phyloP scores from a whole-genome alignment of 352 stramenopile genomes.

The Globisporangium ultimum region DNA sequence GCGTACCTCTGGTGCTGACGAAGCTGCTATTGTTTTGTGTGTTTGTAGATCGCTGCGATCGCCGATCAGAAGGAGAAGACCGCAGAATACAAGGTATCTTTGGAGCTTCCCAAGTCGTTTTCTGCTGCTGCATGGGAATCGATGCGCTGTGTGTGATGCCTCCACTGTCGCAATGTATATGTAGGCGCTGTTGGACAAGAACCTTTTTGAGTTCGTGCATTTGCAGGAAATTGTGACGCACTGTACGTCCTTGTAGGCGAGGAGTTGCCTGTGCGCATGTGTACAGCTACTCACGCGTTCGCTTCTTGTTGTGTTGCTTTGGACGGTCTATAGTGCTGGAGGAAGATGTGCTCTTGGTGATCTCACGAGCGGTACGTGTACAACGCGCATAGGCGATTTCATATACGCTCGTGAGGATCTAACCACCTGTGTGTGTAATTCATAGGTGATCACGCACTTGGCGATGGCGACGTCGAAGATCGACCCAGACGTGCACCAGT shows the following conservation, averaged over 20 bases:
- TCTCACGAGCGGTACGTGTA: slow-evolving; percentile 58
- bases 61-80: slow-evolving; percentile 80
- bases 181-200: slow-evolving; percentile 49
- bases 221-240: slow-evolving; percentile 68
- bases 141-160: background rate
- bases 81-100: slow-evolving; percentile 59
- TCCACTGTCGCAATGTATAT: background rate
- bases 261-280: background rate
- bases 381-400: background rate
- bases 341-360: slow-evolving; percentile 75
- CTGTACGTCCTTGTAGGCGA: slow-evolving; percentile 24
- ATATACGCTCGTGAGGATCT: background rate
- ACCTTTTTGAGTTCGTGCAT: slow-evolving; percentile 31
- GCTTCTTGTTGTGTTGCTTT: background rate
- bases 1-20: background rate
- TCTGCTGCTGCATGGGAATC: background rate
- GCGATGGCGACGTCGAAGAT: slow-evolving; percentile 46
- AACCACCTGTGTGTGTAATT: background rate
- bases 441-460: slow-evolving; percentile 70
- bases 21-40: background rate
- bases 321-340: slow-evolving; percentile 43
- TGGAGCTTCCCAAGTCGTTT: background rate
- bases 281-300: background rate
- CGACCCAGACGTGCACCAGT: slow-evolving; percentile 58
- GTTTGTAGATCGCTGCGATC: slow-evolving; percentile 53